These are phyloP conservation scores for Candida schatavii DNA, from an alignment of 805 yeast genomes.

Conservation along the genomic window DNA sequence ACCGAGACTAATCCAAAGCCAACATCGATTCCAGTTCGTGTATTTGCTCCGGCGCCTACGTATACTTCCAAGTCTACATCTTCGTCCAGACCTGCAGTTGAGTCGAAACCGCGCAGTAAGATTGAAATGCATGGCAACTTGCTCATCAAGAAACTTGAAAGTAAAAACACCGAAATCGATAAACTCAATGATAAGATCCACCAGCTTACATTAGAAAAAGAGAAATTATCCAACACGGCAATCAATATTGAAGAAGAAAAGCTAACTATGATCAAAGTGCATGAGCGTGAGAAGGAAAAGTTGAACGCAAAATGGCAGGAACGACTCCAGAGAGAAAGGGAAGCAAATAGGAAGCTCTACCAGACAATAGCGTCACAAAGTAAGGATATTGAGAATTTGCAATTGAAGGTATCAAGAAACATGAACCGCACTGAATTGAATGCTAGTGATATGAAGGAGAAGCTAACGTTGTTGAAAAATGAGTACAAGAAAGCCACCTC, in stretches of 20 bases:
- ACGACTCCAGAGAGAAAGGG: background rate
- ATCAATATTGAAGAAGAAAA: constrained; percentile 2
- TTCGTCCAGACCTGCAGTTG: background rate
- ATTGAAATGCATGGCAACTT: constrained; percentile 4
- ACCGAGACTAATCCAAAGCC: background rate
- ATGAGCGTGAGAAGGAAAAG: constrained; percentile 3
- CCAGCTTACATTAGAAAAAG: constrained; percentile 7
- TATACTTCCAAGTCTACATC: too few relatives aligned
- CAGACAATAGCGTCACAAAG: background rate
- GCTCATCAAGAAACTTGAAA: constrained; percentile 4
- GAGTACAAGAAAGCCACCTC: constrained; percentile 1
- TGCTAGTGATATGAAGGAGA: constrained; percentile 1
- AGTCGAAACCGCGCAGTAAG: background rate
- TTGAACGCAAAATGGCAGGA: constrained; percentile 1
- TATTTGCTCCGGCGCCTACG: background rate
- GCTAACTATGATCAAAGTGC: background rate
- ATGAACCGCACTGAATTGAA: background rate
- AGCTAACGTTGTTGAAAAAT: background rate
- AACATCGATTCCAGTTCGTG: background rate
- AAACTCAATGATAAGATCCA: background rate
- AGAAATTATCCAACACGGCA: constrained; percentile 2
- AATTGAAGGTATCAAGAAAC: background rate
- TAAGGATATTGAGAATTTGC: background rate
- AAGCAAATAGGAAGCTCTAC: background rate
- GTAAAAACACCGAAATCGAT: constrained; percentile 6